Evolutionary conservation across 192 early-diverging fungal genomes (phyloP), one percentile per base, ranked within the genome.

Genomic region (Pilaira anomala): DNA sequence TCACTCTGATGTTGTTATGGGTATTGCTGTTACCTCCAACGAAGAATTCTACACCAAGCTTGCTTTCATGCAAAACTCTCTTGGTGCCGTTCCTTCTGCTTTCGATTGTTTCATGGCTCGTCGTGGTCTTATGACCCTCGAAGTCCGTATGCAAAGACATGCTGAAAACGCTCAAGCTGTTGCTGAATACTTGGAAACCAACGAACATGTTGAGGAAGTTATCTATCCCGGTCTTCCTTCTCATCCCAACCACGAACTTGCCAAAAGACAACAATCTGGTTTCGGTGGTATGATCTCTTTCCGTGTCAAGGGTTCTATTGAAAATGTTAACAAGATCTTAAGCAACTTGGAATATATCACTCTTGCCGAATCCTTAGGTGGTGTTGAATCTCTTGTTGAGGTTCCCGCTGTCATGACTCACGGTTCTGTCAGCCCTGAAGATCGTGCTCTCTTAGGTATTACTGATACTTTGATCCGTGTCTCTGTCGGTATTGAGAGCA

Each of bases 1-100:
- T 48, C 95, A 99, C 77, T 96, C 94, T 21, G 97, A 99, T 77
- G 95, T 97, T 24, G 90, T 99, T 16, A 96, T 97, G 93, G 97
- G 97, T 71, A 84, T 95, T 29, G 93, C 92, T 19, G 83, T 89
- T 19, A 95, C 93, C 52, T 90, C 83, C 73, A 70, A 83, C 72
- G 85, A 88, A 24, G 84, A 78, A 49, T 66, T 97, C 50, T 78
- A 80, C 52, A 81, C 86, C 22, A 90, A 87, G 72, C 75, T 99
- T 29, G 76, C 79, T 42, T 99, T 99, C 76, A 76, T 98, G 67
- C 95, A 98, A 80, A 99, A 99, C 79, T 84, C 95, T n/a, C 93
- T 96, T 53, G 97, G 97, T 50, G 93, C 92, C 26, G 88, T 97
- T 24, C 97, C 97, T 14, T 87, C 87, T 39, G 87, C 96, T n/a